These are phyloP conservation scores for Zizania latifolia DNA, from an alignment of 176 grass and related monocot species.

Conservation along the genomic window DNA sequence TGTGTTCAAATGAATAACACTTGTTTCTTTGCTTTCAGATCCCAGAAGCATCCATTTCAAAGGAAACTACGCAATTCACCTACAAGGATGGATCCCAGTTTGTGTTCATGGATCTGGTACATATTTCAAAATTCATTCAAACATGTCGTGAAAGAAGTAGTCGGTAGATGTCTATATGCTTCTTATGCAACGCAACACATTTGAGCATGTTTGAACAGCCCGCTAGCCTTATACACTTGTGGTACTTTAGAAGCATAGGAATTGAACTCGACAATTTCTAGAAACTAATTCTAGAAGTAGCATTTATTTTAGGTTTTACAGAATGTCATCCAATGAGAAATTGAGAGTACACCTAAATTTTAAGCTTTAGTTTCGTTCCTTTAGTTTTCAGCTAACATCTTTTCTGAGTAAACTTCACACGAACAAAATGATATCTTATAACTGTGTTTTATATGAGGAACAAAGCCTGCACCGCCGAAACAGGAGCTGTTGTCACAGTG, in stretches of 20 bases:
- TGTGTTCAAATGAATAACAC: background rate
- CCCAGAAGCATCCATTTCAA: slow-evolving; percentile 70
- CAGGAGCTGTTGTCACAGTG: slow-evolving; percentile 74
- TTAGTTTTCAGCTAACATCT: background rate
- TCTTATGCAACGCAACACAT: no score
- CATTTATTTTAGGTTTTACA: no score
- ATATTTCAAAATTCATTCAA: background rate
- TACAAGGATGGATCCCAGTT: slow-evolving; percentile 86
- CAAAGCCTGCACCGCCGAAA: slow-evolving; percentile 81
- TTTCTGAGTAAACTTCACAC: background rate
- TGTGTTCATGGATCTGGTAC: slow-evolving; percentile 97
- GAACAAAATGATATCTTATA: background rate
- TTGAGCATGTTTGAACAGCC: no score
- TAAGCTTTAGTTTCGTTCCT: no score
- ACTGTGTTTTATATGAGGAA: slow-evolving; percentile 57
- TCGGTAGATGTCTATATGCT: background rate
- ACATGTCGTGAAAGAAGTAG: background rate
- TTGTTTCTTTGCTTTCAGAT: slow-evolving; percentile 42
- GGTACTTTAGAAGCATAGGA: no score
- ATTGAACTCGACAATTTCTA: no score
- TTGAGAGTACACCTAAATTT: background rate
- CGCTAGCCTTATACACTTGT: no score
- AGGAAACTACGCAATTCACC: slow-evolving; percentile 91
- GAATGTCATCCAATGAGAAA: no score
- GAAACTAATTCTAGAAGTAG: no score